Base-by-base conservation (phyloP, 805 yeast genomes). In the Kazachstania viticola region DNA sequence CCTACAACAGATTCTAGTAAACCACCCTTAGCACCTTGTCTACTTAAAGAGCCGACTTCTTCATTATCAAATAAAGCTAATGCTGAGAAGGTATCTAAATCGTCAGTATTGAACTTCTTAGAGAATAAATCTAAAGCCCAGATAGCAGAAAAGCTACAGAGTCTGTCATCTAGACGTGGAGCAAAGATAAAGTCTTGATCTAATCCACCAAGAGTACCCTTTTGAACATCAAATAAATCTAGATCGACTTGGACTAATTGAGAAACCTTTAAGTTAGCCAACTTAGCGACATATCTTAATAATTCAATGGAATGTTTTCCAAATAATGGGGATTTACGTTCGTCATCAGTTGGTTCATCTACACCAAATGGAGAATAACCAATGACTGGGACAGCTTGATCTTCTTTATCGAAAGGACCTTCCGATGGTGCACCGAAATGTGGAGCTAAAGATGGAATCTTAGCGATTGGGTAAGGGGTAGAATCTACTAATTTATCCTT, bases 1-100 rank as follows among this genome's bases (percentile, higher is more conserved):
- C 66, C 64, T 14, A 81, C 65, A n/a, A 70, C 66, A 37, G 72
- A 51, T 52, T 81, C 85, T 32, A 80, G 56, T 30, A 81, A 55
- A 15, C 82, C 83, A 42, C 93, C 88, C 47, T 71, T 72, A 30
- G 85, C 85, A 45, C 95, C 94, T 44, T 76, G 82, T 55, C 88
- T 71, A 4, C 84, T 67, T 22, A 73, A 68, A 5, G 88, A 77
- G 8, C 94, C 94, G 35, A 83, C 69, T 58, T 83, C 95, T 58
- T 83, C 95, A 51, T 79, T 73, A 48, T 81, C 91, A 45, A 71
- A 79, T 41, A 79, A 61, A 3, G 78, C 76, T 2, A 77, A 83
- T 34, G 75, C 55, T 21, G 72, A 64, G 46, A 75, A 75, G 1
- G 61, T 47, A 28, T 59, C 62, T 17, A 40, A 39, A 27, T 57